Evolutionary conservation across 176 grass and related monocot species (phyloP).

Genomic region (Secale cereale): DNA sequence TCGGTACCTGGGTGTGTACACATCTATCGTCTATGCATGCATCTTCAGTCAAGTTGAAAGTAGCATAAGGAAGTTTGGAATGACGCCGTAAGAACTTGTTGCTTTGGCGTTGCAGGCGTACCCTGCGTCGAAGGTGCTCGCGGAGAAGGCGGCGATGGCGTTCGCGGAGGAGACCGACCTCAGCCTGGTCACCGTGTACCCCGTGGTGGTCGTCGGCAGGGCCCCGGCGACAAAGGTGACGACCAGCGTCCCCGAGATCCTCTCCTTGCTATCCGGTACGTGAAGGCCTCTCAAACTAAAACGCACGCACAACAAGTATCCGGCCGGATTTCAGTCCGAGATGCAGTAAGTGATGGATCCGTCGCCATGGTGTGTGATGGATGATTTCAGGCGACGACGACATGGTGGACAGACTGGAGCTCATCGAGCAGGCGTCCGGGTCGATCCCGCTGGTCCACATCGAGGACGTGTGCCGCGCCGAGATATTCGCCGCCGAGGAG

Average conservation of each 20-base stretch:
- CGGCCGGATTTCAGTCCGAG: too few species aligned
- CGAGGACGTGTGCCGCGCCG: not conserved
- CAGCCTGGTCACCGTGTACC: slow-evolving; percentile 51
- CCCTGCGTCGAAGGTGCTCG: slow-evolving; percentile 38
- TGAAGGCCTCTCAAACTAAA: too few species aligned
- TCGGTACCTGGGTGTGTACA: slow-evolving; percentile 35
- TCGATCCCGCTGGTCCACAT: slow-evolving; percentile 25
- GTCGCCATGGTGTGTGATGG: too few species aligned
- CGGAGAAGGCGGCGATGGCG: slow-evolving; percentile 53
- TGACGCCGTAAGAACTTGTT: too few species aligned
- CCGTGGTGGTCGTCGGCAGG: slow-evolving; percentile 31
- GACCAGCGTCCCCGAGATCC: slow-evolving; percentile 13
- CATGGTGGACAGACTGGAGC: not conserved
- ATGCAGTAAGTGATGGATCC: too few species aligned
- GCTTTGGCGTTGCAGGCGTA: slow-evolving; percentile 47
- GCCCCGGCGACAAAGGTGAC: not conserved
- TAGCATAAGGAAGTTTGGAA: too few species aligned
- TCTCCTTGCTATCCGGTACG: not conserved
- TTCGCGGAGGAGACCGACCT: slow-evolving; percentile 53
- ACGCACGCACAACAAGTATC: too few species aligned
- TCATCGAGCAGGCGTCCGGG: not conserved
- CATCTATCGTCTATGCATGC: not conserved
- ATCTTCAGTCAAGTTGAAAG: too few species aligned
- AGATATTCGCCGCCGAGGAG: slow-evolving; percentile 3
- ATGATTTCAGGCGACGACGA: too few species aligned